Evolutionary conservation across 1,139 yeast species (phyloP).

Genomic region (Blastobotrys serpentis): DNA sequence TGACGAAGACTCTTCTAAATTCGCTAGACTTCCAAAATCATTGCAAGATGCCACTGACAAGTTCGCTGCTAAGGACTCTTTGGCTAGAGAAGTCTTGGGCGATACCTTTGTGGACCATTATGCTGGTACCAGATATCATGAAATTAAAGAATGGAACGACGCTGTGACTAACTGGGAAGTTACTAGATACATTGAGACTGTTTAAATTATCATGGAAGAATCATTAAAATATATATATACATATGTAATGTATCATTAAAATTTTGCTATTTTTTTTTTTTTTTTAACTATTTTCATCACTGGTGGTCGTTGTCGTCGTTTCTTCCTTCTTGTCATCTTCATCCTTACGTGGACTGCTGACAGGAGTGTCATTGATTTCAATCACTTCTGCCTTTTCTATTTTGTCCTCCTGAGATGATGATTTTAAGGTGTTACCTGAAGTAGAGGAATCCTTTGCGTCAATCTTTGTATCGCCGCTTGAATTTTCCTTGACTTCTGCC

Average conservation of each 20-base stretch:
- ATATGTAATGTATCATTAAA: background rate
- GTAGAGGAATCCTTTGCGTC: constrained; percentile 1
- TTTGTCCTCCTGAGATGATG: constrained; percentile 1
- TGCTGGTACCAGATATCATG: constrained; percentile 38
- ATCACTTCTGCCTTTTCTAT: constrained; percentile 8
- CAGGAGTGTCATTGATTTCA: constrained; percentile 8
- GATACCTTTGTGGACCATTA: constrained; percentile 40
- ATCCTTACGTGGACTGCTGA: constrained; percentile 6
- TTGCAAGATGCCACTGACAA: constrained; percentile 34
- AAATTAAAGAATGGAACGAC: constrained; percentile 35
- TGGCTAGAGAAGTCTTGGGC: constrained; percentile 40
- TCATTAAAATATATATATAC: constrained; percentile 3
- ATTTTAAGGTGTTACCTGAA: constrained; percentile 1
- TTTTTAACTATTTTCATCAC: background rate
- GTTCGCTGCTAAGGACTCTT: constrained; percentile 31
- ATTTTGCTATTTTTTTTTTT: background rate
- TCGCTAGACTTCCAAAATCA: constrained; percentile 34
- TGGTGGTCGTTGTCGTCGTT: background rate
- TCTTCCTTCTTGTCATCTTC: constrained; percentile 3
- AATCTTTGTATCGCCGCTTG: background rate
- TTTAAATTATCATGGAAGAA: constrained; percentile 20
- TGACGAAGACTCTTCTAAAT: constrained; percentile 20
- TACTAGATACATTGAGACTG: constrained; percentile 39
- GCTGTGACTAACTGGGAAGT: constrained; percentile 43
- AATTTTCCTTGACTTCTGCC: background rate